Conservation (phyloP, 108 stramenopile species). For the Schizochytrium sp. region DNA sequence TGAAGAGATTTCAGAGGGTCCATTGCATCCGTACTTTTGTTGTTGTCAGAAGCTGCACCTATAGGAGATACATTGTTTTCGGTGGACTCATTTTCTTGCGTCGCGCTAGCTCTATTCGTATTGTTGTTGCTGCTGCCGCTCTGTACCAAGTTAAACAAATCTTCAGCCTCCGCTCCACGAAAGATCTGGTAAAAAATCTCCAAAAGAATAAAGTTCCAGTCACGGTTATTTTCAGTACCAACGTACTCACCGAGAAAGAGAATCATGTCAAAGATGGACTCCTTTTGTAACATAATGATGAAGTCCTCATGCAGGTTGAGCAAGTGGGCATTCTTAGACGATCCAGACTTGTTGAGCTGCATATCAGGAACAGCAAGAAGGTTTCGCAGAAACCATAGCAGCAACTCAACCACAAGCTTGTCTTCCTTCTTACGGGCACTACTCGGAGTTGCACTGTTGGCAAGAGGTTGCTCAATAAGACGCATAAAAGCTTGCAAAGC, state of each 20-base stretch:
- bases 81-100: not conserved
- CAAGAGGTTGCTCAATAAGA: constrained; percentile 45
- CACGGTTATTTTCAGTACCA: constrained; percentile 37
- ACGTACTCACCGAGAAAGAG: constrained; percentile 54
- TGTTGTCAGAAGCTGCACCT: not conserved
- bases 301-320: constrained; percentile 44
- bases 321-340: constrained; percentile 33
- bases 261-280: constrained; percentile 27
- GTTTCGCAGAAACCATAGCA: constrained; percentile 56
- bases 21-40: not conserved
- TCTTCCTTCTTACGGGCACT: not conserved
- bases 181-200: constrained; percentile 62
- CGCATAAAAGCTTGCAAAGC: constrained; percentile 50
- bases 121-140: not conserved
- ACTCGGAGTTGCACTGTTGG: not conserved
- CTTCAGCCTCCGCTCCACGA: constrained; percentile 33
- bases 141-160: not conserved
- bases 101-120: not conserved
- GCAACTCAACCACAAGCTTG: constrained; percentile 20
- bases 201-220: constrained; percentile 40
- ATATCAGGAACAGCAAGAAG: constrained; percentile 51
- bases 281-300: constrained; percentile 16
- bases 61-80: not conserved
- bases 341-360: not conserved
- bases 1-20: constrained; percentile 6